These are phyloP conservation scores for Fusarium tanahbumbuense DNA, from an alignment of 2,329 filamentous ascomycete genomes.

Conservation along the genomic window DNA sequence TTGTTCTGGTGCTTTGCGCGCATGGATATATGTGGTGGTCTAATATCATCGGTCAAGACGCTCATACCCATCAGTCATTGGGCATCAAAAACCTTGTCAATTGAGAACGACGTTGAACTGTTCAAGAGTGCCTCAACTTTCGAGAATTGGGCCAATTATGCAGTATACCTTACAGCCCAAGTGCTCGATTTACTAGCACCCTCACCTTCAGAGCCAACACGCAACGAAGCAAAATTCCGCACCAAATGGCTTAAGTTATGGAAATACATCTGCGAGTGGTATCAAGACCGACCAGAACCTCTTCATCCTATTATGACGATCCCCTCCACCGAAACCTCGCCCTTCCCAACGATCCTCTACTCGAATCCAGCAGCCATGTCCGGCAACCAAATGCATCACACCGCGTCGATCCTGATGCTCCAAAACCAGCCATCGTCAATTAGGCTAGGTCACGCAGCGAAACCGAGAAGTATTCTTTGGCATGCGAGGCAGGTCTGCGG, in stretches of 20 bases:
- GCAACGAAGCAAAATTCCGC: constrained; percentile 43
- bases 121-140: constrained; percentile 53
- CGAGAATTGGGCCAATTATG: constrained; percentile 63
- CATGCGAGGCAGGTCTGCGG: constrained; percentile 64
- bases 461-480: constrained; percentile 58
- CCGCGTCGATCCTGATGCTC: constrained; percentile 63
- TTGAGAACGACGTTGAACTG: constrained; percentile 49
- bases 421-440: constrained; percentile 56
- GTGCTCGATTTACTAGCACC: constrained; percentile 55
- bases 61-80: constrained; percentile 61
- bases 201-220: constrained; percentile 26
- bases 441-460: constrained; percentile 57
- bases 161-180: constrained; percentile 61
- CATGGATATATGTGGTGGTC: constrained; percentile 66
- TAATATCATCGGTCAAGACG: constrained; percentile 63
- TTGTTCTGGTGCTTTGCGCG: constrained; percentile 67
- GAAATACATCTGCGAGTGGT: constrained; percentile 56
- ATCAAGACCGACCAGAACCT: constrained; percentile 51
- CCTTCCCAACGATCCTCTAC: constrained; percentile 63
- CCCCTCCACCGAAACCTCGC: constrained; percentile 56
- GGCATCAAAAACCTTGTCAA: constrained; percentile 50
- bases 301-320: constrained; percentile 53
- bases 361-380: constrained; percentile 64
- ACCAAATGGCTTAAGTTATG: constrained; percentile 54
- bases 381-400: constrained; percentile 66